A percentile compares a stretch with the other conserved stretches of the same genome.
phyloP scores from a whole-genome alignment of 805 yeast species.

The Metschnikowia baotianmanensis region DNA sequence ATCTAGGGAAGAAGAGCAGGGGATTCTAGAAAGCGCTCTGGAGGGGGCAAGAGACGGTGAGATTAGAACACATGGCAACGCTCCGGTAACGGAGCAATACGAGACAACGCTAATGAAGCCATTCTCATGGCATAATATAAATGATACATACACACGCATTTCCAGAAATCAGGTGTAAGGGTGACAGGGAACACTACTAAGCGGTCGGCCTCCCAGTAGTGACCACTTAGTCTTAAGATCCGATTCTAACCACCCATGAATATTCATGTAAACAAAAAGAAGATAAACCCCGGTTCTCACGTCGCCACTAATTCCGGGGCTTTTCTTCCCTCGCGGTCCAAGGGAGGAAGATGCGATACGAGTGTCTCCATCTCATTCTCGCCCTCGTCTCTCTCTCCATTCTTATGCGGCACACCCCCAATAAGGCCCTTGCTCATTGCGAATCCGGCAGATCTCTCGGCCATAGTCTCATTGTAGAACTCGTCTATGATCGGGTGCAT shows the following conservation, averaged over 20 bases:
- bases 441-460: slow-evolving; percentile 67
- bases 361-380: slow-evolving; percentile 14
- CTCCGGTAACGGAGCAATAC: no score
- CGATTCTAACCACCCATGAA: no score
- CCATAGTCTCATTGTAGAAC: slow-evolving; percentile 71
- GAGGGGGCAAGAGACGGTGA: slow-evolving; percentile 1
- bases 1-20: no score
- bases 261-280: no score
- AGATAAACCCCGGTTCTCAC: not conserved
- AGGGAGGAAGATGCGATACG: slow-evolving; percentile 32
- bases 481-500: slow-evolving; percentile 91
- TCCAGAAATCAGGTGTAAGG: not conserved
- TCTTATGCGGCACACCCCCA: slow-evolving; percentile 81
- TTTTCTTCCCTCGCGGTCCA: slow-evolving; percentile 37
- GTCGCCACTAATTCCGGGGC: slow-evolving; percentile 10
- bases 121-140: slow-evolving; percentile 5
- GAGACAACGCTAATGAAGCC: no score
- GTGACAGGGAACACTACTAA: no score
- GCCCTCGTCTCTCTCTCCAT: slow-evolving; percentile 11
- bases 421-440: slow-evolving; percentile 92
- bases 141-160: slow-evolving; percentile 1
- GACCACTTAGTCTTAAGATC: no score
- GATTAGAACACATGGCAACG: not conserved
- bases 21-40: not conserved
- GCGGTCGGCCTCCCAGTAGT: no score